Base-by-base conservation (phyloP, 257 asterid species). In the Ilex aquifolium region DNA sequence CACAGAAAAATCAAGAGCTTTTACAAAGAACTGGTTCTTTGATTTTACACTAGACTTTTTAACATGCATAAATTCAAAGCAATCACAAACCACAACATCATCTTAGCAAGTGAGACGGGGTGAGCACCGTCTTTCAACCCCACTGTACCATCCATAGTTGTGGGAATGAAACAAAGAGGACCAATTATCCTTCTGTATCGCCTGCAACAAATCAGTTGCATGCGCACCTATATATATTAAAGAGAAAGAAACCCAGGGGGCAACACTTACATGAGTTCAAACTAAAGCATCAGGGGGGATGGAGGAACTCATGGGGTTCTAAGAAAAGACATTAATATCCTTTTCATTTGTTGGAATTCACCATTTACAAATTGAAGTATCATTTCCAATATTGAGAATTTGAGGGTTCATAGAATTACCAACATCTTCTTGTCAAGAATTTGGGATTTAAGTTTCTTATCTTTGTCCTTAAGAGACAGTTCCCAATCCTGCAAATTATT, bases 401-500 rank as follows among this genome's bases (percentile, higher is more conserved):
- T 58, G 60, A 3, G 59, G 16, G 17, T 39, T 54, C 36, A 54
- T 46, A 13, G 58, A 69, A 79, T 75, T 73, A 91, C 98, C 86
- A 68, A 10, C 42, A 78, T 78, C 69, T 74, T 85, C 69, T 78
- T 79, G 68, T 62, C 77, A 30, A n/a, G 72, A 61, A 78, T 65
- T 74, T 79, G 87, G 12, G 83, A 71, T 81, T 78, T 85, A 68
- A 83, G 64, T 77, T 83, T 87, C 82, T 85, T 92, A 39, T 85
- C 95, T 62, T 83, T 87, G 54, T 80, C 89, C 79, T 85, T 87
- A 69, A 81, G 74, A 8, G 95, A 77, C 64, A 87, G 64, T 72
- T 92, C 97, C 97, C 99, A 92, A 63, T 90, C 99, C 72, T 92
- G 87, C 66, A 92, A 78, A 76, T 89, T 92, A 70, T 69, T 82